A percentile compares a stretch with the other conserved stretches of the same genome.
These are phyloP conservation scores for Fusarium xylarioides DNA, from an alignment of 2,329 filamentous ascomycete genomes.

Conservation along the genomic window DNA sequence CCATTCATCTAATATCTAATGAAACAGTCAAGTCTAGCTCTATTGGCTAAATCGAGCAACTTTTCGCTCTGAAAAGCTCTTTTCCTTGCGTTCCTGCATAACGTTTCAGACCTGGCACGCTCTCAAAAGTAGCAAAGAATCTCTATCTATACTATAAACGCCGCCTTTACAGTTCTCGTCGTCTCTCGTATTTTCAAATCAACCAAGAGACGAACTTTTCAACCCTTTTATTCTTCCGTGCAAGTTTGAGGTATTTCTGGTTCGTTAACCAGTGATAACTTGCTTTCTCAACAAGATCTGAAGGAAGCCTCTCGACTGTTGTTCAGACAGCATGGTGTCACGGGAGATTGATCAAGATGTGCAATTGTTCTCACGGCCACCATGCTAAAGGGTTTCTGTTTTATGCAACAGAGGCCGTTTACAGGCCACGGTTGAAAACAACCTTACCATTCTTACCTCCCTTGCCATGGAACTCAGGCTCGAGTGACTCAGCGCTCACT, in stretches of 20 bases:
- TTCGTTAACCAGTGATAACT: background rate
- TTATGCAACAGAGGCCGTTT: conserved; percentile 35
- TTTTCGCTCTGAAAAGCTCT: background rate
- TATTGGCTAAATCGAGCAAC: background rate
- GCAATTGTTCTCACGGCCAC: background rate
- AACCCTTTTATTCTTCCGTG: background rate
- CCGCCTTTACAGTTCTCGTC: conserved; percentile 2
- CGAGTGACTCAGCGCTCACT: conserved; percentile 77
- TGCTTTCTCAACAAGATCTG: background rate
- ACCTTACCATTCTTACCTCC: conserved; percentile 84
- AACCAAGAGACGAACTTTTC: background rate
- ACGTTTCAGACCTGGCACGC: conserved; percentile 5
- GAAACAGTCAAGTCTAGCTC: conserved; percentile 16
- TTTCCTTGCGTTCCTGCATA: background rate
- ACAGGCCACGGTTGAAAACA: conserved; percentile 97
- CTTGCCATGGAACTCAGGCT: conserved; percentile 84
- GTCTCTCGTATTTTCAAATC: background rate
- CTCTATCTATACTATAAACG: conserved; percentile 24
- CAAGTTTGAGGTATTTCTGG: background rate
- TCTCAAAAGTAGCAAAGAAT: conserved; percentile 8
- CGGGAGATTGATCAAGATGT: background rate
- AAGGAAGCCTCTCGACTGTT: background rate
- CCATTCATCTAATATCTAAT: background rate
- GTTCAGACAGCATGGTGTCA: background rate
- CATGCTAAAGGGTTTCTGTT: background rate